Percentiles rank a stretch among this genome's conserved stretches.
Conservation (phyloP, 352 stramenopile genomes). For the Blastocystis sp. region DNA sequence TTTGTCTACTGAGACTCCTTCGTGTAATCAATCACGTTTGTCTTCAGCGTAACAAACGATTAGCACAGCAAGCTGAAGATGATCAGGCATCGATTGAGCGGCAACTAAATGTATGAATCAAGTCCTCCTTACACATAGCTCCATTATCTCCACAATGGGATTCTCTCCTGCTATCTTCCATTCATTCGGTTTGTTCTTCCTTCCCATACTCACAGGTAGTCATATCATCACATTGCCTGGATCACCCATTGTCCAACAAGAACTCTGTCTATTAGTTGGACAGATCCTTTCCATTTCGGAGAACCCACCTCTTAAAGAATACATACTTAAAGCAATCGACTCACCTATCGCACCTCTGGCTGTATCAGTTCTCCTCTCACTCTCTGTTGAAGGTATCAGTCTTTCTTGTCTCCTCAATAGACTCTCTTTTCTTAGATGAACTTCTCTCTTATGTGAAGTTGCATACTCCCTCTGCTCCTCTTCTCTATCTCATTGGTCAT, state of each 20-base stretch:
- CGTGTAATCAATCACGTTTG: conserved; percentile 11
- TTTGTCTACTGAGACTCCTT: conserved; percentile 5
- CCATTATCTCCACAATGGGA: background rate
- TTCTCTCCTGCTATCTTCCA: conserved; percentile 22
- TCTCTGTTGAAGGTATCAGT: background rate
- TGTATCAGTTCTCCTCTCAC: background rate
- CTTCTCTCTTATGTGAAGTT: background rate
- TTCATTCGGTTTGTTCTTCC: background rate
- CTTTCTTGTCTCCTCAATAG: background rate
- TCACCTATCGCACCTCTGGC: background rate
- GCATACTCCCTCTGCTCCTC: no score
- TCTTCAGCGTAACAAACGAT: background rate
- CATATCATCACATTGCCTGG: background rate
- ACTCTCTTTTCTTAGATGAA: background rate
- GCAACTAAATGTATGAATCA: background rate
- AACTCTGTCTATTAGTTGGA: background rate
- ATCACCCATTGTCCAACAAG: background rate
- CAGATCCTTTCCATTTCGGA: background rate
- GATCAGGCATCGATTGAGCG: background rate
- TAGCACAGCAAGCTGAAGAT: background rate
- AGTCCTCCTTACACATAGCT: background rate
- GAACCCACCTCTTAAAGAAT: no score
- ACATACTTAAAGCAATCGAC: no score
- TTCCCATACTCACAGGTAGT: background rate
- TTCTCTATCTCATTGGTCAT: conserved; percentile 18